Evolutionary conservation across 2,329 filamentous ascomycete genomes (phyloP).

Genomic region (Aspergillus pseudonomiae): DNA sequence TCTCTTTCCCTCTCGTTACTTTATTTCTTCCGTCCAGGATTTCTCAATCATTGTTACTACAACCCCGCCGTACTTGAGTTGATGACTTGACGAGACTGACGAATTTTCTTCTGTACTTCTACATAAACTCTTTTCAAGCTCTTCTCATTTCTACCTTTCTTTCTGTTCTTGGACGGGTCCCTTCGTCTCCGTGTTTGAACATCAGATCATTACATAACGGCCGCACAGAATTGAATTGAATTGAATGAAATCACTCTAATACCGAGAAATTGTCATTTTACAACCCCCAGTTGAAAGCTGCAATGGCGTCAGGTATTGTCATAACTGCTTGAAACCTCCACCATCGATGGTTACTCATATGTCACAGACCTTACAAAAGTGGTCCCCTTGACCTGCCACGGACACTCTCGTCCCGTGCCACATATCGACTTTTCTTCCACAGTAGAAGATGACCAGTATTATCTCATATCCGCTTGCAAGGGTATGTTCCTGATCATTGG

Average conservation of each 20-base stretch:
- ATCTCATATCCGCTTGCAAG: conserved; percentile 92
- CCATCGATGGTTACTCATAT: conserved; percentile 8
- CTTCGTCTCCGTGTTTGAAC: conserved; percentile 15
- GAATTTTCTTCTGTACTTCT: conserved; percentile 42
- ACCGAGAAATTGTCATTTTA: conserved; percentile 5
- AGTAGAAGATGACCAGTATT: conserved; percentile 81
- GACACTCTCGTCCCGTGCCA: conserved; percentile 88
- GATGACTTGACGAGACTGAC: conserved; percentile 47
- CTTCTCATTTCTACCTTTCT: conserved; percentile 7
- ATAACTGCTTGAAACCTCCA: not conserved
- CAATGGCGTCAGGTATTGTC: conserved; percentile 30
- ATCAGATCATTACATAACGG: conserved; percentile 16
- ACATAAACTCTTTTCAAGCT: conserved; percentile 22
- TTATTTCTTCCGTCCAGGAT: not conserved
- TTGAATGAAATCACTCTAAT: conserved; percentile 11
- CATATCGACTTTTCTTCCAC: conserved; percentile 88
- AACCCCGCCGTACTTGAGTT: conserved; percentile 28
- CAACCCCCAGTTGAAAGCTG: conserved; percentile 7
- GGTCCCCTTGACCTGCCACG: conserved; percentile 90
- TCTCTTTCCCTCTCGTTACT: conserved; percentile 16
- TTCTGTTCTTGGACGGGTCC: conserved; percentile 15
- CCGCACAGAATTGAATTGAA: conserved; percentile 22
- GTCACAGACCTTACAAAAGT: conserved; percentile 56
- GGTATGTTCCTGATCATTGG: conserved; percentile 51
- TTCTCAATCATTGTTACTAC: conserved; percentile 19